A percentile compares a stretch with the other conserved stretches of the same genome.
These are phyloP conservation scores for Aechmea fasciata DNA, from an alignment of 176 grass and related monocot genomes.

Conservation along the genomic window DNA sequence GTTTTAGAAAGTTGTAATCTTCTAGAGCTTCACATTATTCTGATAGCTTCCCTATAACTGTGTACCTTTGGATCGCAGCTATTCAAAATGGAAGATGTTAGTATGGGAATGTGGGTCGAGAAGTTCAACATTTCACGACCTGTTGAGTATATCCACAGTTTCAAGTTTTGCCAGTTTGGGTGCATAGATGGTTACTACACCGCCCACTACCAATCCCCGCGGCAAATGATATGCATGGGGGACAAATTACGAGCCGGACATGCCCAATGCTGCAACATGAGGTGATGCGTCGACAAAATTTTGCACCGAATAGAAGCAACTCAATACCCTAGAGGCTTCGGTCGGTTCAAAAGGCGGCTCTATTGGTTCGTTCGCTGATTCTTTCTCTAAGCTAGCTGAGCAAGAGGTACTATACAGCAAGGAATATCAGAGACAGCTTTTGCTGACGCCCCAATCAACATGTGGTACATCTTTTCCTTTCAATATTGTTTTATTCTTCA, in stretches of 20 bases:
- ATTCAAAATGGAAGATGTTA: conserved; percentile 98
- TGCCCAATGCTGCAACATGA: conserved; percentile 64
- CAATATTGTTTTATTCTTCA: not conserved
- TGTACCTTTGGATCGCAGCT: conserved; percentile 40
- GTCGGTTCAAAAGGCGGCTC: not conserved
- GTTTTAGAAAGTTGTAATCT: not conserved
- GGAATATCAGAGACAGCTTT: too few relatives aligned
- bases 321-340: not conserved
- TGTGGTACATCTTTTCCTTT: not conserved
- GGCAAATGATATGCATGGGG: conserved; percentile 88
- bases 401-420: too few relatives aligned
- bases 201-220: conserved; percentile 78
- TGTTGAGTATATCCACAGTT: conserved; percentile 53
- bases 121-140: conserved; percentile 52
- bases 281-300: conserved; percentile 25
- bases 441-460: not conserved
- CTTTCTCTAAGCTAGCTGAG: not conserved
- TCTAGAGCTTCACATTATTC: not conserved
- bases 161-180: conserved; percentile 71
- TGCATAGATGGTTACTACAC: conserved; percentile 70
- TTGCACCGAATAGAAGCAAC: conserved; percentile 1
- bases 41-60: not conserved
- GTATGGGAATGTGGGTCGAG: conserved; percentile 92
- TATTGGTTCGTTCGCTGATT: not conserved
- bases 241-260: conserved; percentile 53